Percentiles rank a stretch among this genome's conserved stretches.
These are phyloP conservation scores for Globisporangium canariense DNA, from an alignment of 352 stramenopile genomes.

Conservation along the genomic window DNA sequence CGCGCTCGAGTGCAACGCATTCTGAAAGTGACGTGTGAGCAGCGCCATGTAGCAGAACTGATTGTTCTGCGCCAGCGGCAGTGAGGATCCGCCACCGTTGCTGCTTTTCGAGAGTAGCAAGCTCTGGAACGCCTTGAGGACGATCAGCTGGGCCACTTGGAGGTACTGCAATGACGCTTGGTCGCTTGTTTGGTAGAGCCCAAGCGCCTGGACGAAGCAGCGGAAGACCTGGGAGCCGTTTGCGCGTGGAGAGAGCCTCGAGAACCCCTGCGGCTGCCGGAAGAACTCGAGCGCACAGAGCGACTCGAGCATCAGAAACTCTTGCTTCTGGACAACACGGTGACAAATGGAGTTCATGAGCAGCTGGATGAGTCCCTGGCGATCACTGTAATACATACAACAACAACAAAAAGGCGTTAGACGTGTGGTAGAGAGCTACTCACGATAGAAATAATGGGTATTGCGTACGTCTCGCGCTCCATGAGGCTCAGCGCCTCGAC, in stretches of 20 bases:
- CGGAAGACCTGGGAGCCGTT: slow-evolving; percentile 42
- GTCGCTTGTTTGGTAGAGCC: not conserved
- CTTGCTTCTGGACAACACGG: slow-evolving; percentile 33
- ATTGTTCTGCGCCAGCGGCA: slow-evolving; percentile 1
- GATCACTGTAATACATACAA: slow-evolving; percentile 27
- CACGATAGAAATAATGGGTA: not conserved
- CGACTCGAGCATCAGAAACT: slow-evolving; percentile 53
- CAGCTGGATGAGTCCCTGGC: slow-evolving; percentile 36
- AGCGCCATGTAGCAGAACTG: slow-evolving; percentile 53
- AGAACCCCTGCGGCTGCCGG: slow-evolving; percentile 25
- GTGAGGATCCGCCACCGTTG: slow-evolving; percentile 10
- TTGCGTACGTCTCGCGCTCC: slow-evolving; percentile 52
- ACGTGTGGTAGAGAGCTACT: not conserved
- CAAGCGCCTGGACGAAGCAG: slow-evolving; percentile 49
- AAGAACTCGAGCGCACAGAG: slow-evolving; percentile 49
- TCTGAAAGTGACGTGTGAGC: slow-evolving; percentile 50
- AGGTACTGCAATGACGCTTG: slow-evolving; percentile 10
- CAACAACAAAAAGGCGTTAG: not conserved
- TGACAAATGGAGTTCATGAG: slow-evolving; percentile 38
- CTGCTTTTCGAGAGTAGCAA: slow-evolving; percentile 42
- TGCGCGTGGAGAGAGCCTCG: slow-evolving; percentile 33
- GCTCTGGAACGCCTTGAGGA: slow-evolving; percentile 54
- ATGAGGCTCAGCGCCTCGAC: slow-evolving; percentile 62
- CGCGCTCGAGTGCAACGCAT: slow-evolving; percentile 27
- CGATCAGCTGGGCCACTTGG: slow-evolving; percentile 59